These are phyloP conservation scores for Geotrichum cucujoidarum DNA, from an alignment of 1,139 yeast species.

Conservation along the genomic window DNA sequence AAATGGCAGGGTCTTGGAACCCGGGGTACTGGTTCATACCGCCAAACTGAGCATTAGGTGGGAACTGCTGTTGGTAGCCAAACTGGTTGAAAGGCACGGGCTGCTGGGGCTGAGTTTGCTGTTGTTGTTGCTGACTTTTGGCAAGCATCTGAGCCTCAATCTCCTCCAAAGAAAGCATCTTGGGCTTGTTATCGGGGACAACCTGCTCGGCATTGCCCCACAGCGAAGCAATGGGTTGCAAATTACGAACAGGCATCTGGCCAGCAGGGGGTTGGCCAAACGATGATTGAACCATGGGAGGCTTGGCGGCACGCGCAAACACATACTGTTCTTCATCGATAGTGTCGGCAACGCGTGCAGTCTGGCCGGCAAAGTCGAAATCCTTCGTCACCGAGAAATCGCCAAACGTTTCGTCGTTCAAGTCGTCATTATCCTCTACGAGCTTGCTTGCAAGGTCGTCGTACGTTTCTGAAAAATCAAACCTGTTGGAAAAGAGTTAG, in stretches of 20 bases:
- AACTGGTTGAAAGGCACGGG: constrained; percentile 15
- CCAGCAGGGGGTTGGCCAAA: constrained; percentile 20
- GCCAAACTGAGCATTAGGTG: constrained; percentile 20
- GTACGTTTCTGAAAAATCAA: constrained; percentile 60
- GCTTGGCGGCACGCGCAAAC: constrained; percentile 25
- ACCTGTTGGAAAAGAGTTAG: neutral
- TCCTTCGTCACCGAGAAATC: constrained; percentile 50
- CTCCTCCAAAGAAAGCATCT: constrained; percentile 62
- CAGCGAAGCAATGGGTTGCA: constrained; percentile 63
- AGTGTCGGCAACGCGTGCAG: constrained; percentile 38
- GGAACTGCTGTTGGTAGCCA: constrained; percentile 21
- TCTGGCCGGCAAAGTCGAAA: constrained; percentile 60
- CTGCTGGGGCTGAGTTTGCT: constrained; percentile 25
- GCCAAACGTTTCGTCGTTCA: constrained; percentile 89
- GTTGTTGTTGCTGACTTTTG: constrained; percentile 31
- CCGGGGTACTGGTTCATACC: constrained; percentile 19
- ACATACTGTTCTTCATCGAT: constrained; percentile 35
- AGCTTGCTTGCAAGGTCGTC: constrained; percentile 61
- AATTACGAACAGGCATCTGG: constrained; percentile 33
- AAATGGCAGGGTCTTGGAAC: constrained; percentile 26
- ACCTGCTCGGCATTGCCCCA: constrained; percentile 45
- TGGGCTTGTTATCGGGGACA: constrained; percentile 18
- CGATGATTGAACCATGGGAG: constrained; percentile 22
- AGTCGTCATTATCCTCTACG: constrained; percentile 70
- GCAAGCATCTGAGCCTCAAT: constrained; percentile 66